phyloP scores from a whole-genome alignment of 2,329 filamentous ascomycete genomes.

The Colletotrichum sp. region DNA sequence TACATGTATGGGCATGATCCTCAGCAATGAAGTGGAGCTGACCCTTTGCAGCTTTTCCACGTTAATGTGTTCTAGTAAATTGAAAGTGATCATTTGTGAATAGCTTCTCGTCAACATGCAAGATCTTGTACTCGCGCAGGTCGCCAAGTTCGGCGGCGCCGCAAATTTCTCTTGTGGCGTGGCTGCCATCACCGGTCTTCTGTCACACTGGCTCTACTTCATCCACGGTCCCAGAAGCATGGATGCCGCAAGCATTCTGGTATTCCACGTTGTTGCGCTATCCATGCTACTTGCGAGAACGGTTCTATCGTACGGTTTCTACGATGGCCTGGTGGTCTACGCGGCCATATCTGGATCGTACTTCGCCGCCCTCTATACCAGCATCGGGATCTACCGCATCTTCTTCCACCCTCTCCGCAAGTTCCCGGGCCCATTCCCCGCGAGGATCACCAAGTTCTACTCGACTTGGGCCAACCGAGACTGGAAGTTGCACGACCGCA shows the following conservation, averaged over 20 bases:
- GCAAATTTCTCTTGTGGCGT: background rate
- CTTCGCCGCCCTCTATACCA: constrained; percentile 27
- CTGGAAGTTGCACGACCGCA: background rate
- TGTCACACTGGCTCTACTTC: constrained; percentile 17
- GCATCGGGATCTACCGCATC: constrained; percentile 25
- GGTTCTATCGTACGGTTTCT: background rate
- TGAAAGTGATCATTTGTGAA: background rate
- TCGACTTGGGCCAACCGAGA: background rate
- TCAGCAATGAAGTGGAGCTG: background rate
- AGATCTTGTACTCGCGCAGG: background rate
- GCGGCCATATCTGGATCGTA: constrained; percentile 1
- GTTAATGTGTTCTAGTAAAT: background rate
- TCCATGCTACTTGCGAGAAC: background rate
- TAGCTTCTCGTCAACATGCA: background rate
- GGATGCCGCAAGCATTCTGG: background rate
- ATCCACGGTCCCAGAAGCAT: background rate
- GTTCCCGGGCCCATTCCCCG: constrained; percentile 21
- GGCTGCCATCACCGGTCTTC: background rate
- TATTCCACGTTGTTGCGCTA: background rate
- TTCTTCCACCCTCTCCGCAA: constrained; percentile 20
- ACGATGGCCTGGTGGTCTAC: background rate
- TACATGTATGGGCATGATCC: background rate
- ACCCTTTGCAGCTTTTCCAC: background rate
- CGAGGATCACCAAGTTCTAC: constrained; percentile 22
- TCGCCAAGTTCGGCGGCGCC: background rate